phyloP scores from a whole-genome alignment of 2,329 filamentous ascomycete species.

The Sporothrix schenckii region DNA sequence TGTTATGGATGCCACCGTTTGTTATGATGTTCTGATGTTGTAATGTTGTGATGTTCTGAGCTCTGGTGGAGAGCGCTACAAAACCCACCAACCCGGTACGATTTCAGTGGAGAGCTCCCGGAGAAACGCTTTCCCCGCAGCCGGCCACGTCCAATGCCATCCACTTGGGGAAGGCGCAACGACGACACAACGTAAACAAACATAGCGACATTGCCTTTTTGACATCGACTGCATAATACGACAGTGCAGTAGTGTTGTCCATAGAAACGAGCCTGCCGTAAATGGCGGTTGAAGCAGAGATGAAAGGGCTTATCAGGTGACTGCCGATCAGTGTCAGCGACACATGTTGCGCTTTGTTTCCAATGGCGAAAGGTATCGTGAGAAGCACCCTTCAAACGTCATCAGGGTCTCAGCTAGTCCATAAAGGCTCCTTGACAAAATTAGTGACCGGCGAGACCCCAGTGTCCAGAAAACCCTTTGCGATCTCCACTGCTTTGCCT shows the following conservation, averaged over 20 bases:
- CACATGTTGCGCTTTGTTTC: background rate
- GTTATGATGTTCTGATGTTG: background rate
- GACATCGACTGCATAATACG: too few species aligned
- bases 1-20: too few species aligned
- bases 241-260: background rate
- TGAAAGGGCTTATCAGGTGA: too few species aligned
- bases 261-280: too few species aligned
- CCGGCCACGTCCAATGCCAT: background rate
- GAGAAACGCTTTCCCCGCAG: slow-evolving; percentile 24
- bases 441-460: background rate
- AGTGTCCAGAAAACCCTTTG: background rate
- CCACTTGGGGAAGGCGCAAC: background rate
- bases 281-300: too few species aligned
- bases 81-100: background rate
- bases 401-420: too few species aligned
- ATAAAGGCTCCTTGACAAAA: too few species aligned
- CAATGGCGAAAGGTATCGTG: background rate
- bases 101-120: background rate
- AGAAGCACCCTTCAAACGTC: background rate
- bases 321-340: background rate
- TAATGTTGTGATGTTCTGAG: background rate
- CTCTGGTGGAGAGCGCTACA: background rate
- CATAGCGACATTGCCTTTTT: too few species aligned
- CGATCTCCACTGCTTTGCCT: background rate
- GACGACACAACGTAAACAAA: background rate